Evolutionary conservation across 2,329 filamentous ascomycete species (phyloP), one percentile per base, ranked within the genome.

Genomic region (Exophiala bonariae): DNA sequence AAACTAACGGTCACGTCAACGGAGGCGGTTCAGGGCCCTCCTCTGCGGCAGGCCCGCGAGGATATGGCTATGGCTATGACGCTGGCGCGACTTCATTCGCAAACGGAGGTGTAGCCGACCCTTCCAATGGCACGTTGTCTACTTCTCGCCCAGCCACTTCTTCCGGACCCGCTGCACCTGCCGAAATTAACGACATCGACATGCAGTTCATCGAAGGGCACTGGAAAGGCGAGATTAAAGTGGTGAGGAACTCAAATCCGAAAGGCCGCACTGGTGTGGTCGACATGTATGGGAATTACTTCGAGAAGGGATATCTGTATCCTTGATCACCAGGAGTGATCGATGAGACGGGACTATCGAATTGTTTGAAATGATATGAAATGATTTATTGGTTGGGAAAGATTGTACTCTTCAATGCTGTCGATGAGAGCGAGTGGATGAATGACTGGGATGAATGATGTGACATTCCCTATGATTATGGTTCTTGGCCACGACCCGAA

Each of bases 201-300:
- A 59, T 65, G 3, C 59, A 63, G n/a, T 68, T 66, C 52, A 71
- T 81, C 0, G 76, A 80, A 46, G 80, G 80, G 0, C 73, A 79
- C 53, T 84, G 81, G 81, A 72, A 76, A 22, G 81, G 81, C 4
- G 69, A 79, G 26, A 73, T 84, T 18, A 78, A 77, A 43, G 71
- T 83, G 22, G 66, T 83, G n/a, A 66, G 79, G 28, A 71, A 72
- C 53, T 56, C 67, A 13, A 61, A 63, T 10, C 63, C 47, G 18
- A 54, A 58, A 32, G 57, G 41, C 20, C 65, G 71, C 42, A 71
- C 61, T 38, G 73, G 72, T 9, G 65, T 69, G 22, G 74, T 78
- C 31, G 72, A 75, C 58, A 74, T 73, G 57, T 79, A 76, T 61
- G 76, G 76, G 3, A 79, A 79, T 60, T 70, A 72, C 46, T 79